Evolutionary conservation across 2,329 filamentous ascomycete species (phyloP).

Genomic region (Cryphonectria naterciae): DNA sequence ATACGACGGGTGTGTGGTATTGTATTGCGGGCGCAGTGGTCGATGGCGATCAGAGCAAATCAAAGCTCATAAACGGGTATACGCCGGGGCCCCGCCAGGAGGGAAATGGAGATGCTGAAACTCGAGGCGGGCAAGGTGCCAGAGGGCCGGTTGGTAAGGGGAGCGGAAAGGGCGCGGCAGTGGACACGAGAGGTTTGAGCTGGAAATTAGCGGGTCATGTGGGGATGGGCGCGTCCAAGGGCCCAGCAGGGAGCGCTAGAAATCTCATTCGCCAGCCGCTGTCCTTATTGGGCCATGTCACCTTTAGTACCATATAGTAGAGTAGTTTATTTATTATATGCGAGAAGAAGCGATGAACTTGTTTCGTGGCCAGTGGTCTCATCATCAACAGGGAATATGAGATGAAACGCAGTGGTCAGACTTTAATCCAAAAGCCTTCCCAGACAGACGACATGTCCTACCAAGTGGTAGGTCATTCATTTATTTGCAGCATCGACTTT

Average conservation of each 20-base stretch:
- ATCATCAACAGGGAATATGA: neutral
- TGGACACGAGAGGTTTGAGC: conserved; percentile 19
- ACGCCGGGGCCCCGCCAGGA: conserved; percentile 16
- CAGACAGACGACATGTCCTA: neutral
- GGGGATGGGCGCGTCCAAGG: conserved; percentile 16
- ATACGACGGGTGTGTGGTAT: neutral
- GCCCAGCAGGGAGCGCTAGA: neutral
- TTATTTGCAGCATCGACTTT: neutral
- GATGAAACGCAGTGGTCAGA: neutral
- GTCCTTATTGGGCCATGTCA: neutral
- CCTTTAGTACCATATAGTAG: neutral
- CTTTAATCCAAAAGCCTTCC: neutral
- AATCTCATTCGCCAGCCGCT: conserved; percentile 3
- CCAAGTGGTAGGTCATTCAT: neutral
- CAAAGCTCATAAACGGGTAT: conserved; percentile 14
- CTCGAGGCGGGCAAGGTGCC: conserved; percentile 20
- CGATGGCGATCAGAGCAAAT: conserved; percentile 18
- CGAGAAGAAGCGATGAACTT: conserved; percentile 10
- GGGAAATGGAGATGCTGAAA: conserved; percentile 28
- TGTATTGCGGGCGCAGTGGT: conserved; percentile 12
- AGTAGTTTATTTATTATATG: neutral
- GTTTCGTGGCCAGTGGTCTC: neutral
- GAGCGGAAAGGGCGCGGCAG: conserved; percentile 21
- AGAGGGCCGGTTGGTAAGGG: conserved; percentile 5
- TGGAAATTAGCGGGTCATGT: conserved; percentile 25